A percentile compares a stretch with the other conserved stretches of the same genome.
phyloP scores from a whole-genome alignment of 495 filamentous ascomycete genomes.

The Penicillium cataractarum region DNA sequence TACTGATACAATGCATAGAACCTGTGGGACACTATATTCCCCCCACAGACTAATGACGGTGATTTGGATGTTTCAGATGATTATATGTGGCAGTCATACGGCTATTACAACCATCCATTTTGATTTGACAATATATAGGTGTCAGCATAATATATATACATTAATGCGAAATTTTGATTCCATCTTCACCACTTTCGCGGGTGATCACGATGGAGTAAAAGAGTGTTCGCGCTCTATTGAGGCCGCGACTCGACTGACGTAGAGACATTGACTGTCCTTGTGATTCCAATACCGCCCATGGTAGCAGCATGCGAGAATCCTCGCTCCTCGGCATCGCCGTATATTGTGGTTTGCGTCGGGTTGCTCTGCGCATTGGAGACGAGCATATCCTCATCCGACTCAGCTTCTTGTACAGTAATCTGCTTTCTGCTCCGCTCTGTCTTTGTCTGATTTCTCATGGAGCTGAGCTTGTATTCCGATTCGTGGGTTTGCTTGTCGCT shows the following conservation, averaged over 20 bases:
- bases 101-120: neutral
- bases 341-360: conserved; percentile 28
- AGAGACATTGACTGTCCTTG: conserved; percentile 34
- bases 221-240: neutral
- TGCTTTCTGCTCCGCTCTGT: conserved; percentile 15
- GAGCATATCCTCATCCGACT: conserved; percentile 32
- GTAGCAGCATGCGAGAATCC: neutral
- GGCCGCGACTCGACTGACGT: conserved; percentile 20
- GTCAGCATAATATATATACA: neutral
- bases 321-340: conserved; percentile 13
- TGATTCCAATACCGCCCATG: conserved; percentile 24
- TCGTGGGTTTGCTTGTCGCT: conserved; percentile 20
- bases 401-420: conserved; percentile 20
- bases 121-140: neutral
- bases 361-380: conserved; percentile 30
- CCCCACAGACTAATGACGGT: neutral
- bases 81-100: neutral
- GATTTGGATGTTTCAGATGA: neutral
- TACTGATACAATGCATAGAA: neutral
- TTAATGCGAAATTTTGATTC: neutral
- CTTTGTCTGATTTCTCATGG: conserved; percentile 19
- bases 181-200: no score
- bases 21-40: neutral
- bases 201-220: neutral
- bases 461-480: conserved; percentile 26